These are phyloP conservation scores for Isoetes engelmannii DNA, from an alignment of 83 land plant species.

Conservation along the genomic window DNA sequence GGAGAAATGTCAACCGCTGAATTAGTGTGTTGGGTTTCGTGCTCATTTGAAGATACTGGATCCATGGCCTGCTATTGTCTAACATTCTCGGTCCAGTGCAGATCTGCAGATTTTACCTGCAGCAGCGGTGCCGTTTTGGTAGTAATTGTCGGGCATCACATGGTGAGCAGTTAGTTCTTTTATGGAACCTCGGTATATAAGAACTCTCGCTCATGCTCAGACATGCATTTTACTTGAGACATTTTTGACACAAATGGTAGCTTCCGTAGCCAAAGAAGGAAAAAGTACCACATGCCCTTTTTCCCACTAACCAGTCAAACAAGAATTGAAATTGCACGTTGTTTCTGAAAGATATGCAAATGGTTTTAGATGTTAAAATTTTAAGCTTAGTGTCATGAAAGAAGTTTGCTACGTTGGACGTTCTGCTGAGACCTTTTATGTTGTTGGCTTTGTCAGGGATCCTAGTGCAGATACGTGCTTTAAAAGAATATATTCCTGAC, in stretches of 20 bases:
- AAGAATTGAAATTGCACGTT: background rate
- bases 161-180: constrained; percentile 48
- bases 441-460: constrained; percentile 41
- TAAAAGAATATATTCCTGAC: constrained; percentile 54
- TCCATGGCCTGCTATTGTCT: constrained; percentile 4
- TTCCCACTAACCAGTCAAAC: too few relatives aligned
- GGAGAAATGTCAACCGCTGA: background rate
- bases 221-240: too few relatives aligned
- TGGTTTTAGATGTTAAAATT: background rate
- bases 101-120: constrained; percentile 98
- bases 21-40: constrained; percentile 12
- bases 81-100: constrained; percentile 46
- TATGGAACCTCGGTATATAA: too few relatives aligned
- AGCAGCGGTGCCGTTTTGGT: constrained; percentile 98
- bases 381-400: too few relatives aligned
- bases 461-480: constrained; percentile 46
- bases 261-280: too few relatives aligned
- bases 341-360: background rate
- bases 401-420: too few relatives aligned
- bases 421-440: too few relatives aligned
- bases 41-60: constrained; percentile 12
- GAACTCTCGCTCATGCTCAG: too few relatives aligned
- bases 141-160: constrained; percentile 91
- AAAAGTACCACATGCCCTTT: too few relatives aligned
- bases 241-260: too few relatives aligned